Evolutionary conservation across 345 rosid genomes (phyloP).

Genomic region (Clausena lansium): DNA sequence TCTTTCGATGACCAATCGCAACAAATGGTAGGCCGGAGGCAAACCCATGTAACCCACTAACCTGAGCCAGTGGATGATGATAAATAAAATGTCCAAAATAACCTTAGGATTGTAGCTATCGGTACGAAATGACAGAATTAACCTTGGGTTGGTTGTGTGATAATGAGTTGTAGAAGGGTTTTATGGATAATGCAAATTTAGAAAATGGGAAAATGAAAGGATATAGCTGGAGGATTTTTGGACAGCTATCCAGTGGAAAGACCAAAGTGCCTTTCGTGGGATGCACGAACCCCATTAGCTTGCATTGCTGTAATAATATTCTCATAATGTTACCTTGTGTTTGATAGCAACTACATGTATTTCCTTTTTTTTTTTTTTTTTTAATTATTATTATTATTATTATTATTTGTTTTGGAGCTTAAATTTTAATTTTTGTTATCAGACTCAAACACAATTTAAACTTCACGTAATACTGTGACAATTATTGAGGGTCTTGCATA

Average conservation of each 20-base stretch:
- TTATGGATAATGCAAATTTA: background rate
- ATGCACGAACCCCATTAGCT: background rate
- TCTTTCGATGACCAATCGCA: background rate
- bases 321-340: background rate
- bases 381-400: background rate
- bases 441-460: too few species aligned
- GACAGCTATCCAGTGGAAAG: conserved; percentile 7
- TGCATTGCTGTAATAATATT: background rate
- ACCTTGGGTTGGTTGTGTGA: too few species aligned
- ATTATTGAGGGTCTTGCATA: too few species aligned
- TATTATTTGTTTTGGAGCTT: background rate
- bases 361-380: background rate
- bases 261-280: conserved; percentile 24
- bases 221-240: background rate
- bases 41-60: conserved; percentile 16
- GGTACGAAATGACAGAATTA: background rate
- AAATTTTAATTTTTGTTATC: too few species aligned
- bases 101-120: background rate
- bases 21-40: conserved; percentile 12
- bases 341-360: background rate
- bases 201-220: background rate
- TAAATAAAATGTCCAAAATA: background rate
- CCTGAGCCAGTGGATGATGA: background rate
- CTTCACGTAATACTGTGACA: too few species aligned
- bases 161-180: background rate